A percentile compares a stretch with the other conserved stretches of the same genome.
These are phyloP conservation scores for Yarrowia sp. DNA, from an alignment of 805 yeast species.

Conservation along the genomic window DNA sequence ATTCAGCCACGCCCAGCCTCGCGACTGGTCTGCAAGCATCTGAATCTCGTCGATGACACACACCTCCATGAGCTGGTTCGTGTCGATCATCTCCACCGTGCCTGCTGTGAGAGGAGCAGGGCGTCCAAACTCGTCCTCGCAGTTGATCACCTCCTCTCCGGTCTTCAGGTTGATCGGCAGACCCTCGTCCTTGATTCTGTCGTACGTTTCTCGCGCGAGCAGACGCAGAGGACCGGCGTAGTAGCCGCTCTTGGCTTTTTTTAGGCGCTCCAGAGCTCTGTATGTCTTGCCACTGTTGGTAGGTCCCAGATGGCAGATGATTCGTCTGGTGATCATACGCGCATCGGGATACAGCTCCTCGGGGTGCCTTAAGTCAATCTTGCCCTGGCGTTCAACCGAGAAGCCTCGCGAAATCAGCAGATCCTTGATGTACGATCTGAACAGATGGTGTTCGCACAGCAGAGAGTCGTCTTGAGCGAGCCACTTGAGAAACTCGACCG, in stretches of 20 bases:
- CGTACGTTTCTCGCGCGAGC: slow-evolving; percentile 88
- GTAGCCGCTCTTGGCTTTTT: slow-evolving; percentile 67
- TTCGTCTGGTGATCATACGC: slow-evolving; percentile 68
- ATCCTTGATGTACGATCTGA: slow-evolving; percentile 1
- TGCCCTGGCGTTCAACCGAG: slow-evolving; percentile 52
- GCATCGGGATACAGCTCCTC: slow-evolving; percentile 85
- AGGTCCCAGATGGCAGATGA: slow-evolving; percentile 95
- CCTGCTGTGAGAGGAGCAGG: slow-evolving; percentile 79
- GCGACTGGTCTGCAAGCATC: slow-evolving; percentile 72
- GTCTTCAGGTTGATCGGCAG: slow-evolving; percentile 80
- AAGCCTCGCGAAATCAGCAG: slow-evolving; percentile 36
- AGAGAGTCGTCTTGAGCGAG: neutral
- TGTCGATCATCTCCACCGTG: slow-evolving; percentile 90
- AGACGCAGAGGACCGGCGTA: slow-evolving; percentile 94
- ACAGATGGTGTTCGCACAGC: neutral
- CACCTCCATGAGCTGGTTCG: slow-evolving; percentile 66
- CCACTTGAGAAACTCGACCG: neutral
- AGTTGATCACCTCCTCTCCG: slow-evolving; percentile 89
- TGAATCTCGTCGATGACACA: slow-evolving; percentile 95
- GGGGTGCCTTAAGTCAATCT: slow-evolving; percentile 54
- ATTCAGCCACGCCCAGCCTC: slow-evolving; percentile 96
- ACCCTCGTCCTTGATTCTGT: slow-evolving; percentile 65
- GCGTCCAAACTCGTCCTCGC: slow-evolving; percentile 62
- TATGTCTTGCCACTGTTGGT: slow-evolving; percentile 96
- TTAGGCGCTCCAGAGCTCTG: slow-evolving; percentile 68